Base-by-base conservation (phyloP, 768 basidiomycete species). In the Saitozyma sp. region DNA sequence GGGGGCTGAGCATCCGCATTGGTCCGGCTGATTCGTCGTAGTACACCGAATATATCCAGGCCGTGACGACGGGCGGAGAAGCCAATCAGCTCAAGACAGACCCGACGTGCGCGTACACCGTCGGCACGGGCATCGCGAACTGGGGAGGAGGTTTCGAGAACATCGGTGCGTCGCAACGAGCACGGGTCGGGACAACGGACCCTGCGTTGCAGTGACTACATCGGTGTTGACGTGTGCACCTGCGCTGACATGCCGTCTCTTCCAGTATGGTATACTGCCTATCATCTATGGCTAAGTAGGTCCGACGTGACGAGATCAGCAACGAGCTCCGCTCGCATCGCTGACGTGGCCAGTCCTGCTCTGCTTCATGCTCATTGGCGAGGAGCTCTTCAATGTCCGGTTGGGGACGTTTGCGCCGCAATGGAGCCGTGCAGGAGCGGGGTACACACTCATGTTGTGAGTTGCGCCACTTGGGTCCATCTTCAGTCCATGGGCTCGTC, bases 401-500 rank as follows among this genome's bases (percentile, higher is more conserved):
- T 59, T 75, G 42, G 74, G 74, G 0, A 60, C 66, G 14, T 68
- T 75, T 19, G 68, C 69, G 3, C 74, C 74, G 0, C 74, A 75
- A 40, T 73, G 71, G 71, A 57, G 53, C 50, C 20, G 74, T 20
- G 65, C 54, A 8, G 74, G 74, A 9, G 64, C 42, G 8, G 74
- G 74, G 8, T 73, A 65, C 41, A 75, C 71, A 10, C 65, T 71
- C 38, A 73, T 75, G 59, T 73, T 73, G 71, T 70, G 41, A 54
- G 71, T 68, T 42, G 29, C 29, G 29, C 29, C 29, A 29, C 29
- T 17, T 41, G 8, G n/a, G 8, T 38, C n/a, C 51, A 14, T 16
- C 5, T 29, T 54, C 39, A 38, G 37, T 56, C 56, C 10, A 20
- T 40, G 16, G 17, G 7, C 16, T 29, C 41, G 16, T 41, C 7